phyloP scores from a whole-genome alignment of 805 yeast genomes.

The Limtongozyma cylindracea region DNA sequence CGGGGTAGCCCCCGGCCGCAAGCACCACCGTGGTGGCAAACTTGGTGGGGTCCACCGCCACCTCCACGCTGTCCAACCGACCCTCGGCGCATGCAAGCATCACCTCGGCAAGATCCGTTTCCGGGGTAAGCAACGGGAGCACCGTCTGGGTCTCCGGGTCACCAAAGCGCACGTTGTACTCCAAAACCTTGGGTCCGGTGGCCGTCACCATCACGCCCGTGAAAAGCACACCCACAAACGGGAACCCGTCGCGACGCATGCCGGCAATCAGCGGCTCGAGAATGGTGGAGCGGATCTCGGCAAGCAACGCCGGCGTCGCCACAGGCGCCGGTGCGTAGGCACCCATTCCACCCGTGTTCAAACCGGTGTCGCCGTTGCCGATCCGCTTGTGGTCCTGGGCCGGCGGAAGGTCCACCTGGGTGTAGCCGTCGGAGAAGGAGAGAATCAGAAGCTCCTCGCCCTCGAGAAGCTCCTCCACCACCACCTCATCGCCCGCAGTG shows the following conservation, averaged over 20 bases:
- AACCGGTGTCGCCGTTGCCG: slow-evolving; percentile 81
- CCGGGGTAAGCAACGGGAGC: slow-evolving; percentile 55
- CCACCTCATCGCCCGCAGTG: slow-evolving; percentile 76
- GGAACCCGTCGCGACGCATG: slow-evolving; percentile 85
- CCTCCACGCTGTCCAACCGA: slow-evolving; percentile 61
- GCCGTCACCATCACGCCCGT: slow-evolving; percentile 80
- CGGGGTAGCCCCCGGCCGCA: slow-evolving; percentile 97
- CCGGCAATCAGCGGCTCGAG: slow-evolving; percentile 86
- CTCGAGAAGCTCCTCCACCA: slow-evolving; percentile 84
- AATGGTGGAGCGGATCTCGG: slow-evolving; percentile 45
- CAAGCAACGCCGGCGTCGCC: slow-evolving; percentile 54
- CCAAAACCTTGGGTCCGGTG: slow-evolving; percentile 80
- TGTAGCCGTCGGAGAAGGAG: slow-evolving; percentile 84
- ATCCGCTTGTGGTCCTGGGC: slow-evolving; percentile 97
- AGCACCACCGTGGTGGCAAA: slow-evolving; percentile 83
- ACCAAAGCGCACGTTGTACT: slow-evolving; percentile 94
- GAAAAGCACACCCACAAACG: slow-evolving; percentile 87
- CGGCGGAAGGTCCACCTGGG: slow-evolving; percentile 75
- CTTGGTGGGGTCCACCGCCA: slow-evolving; percentile 23
- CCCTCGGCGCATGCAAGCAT: slow-evolving; percentile 88
- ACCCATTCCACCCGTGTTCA: slow-evolving; percentile 99
- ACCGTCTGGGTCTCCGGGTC: slow-evolving; percentile 99
- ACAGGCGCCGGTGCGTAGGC: slow-evolving; percentile 97
- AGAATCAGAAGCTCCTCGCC: slow-evolving; percentile 93
- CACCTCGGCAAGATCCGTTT: slow-evolving; percentile 82